A percentile compares a stretch with the other conserved stretches of the same genome.
These are phyloP conservation scores for Metschnikowia orientalis DNA, from an alignment of 805 yeast genomes.

Conservation along the genomic window DNA sequence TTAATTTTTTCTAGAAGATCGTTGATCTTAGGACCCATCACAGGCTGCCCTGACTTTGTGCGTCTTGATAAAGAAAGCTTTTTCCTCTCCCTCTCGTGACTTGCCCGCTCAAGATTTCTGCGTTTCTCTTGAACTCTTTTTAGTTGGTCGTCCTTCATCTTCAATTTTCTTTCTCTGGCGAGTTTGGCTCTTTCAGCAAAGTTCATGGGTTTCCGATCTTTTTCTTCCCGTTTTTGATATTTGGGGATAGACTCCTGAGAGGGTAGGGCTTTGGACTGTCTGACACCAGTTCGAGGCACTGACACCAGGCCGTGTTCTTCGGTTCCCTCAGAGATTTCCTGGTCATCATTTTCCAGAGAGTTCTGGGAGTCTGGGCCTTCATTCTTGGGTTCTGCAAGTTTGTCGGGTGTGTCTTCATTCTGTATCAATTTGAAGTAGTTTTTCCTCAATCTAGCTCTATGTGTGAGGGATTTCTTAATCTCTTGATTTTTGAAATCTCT, in stretches of 20 bases:
- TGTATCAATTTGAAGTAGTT: conserved; percentile 76
- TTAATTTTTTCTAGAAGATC: conserved; percentile 74
- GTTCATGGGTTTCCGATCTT: conserved; percentile 31
- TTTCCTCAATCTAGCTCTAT: conserved; percentile 76
- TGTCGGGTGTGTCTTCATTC: conserved; percentile 56
- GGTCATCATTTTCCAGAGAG: conserved; percentile 1
- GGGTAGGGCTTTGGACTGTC: conserved; percentile 22
- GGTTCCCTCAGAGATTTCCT: conserved; percentile 14
- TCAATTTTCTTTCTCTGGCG: conserved; percentile 45
- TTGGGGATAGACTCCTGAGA: conserved; percentile 8
- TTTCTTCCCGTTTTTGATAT: conserved; percentile 15
- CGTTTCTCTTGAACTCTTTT: conserved; percentile 37
- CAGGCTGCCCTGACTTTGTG: conserved; percentile 80
- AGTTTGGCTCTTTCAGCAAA: conserved; percentile 44
- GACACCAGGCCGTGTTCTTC: conserved; percentile 12
- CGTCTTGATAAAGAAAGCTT: conserved; percentile 40
- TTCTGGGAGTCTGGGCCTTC: conserved; percentile 4
- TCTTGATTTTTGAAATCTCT: conserved; percentile 49
- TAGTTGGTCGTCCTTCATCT: conserved; percentile 36
- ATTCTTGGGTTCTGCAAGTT: conserved; percentile 7
- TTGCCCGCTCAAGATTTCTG: conserved; percentile 31
- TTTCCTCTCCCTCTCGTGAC: conserved; percentile 40
- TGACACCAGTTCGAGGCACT: not conserved
- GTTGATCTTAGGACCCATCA: conserved; percentile 85
- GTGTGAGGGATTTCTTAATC: conserved; percentile 71